phyloP scores from a whole-genome alignment of 495 filamentous ascomycete species.

The Penicillium simplicissimum region DNA sequence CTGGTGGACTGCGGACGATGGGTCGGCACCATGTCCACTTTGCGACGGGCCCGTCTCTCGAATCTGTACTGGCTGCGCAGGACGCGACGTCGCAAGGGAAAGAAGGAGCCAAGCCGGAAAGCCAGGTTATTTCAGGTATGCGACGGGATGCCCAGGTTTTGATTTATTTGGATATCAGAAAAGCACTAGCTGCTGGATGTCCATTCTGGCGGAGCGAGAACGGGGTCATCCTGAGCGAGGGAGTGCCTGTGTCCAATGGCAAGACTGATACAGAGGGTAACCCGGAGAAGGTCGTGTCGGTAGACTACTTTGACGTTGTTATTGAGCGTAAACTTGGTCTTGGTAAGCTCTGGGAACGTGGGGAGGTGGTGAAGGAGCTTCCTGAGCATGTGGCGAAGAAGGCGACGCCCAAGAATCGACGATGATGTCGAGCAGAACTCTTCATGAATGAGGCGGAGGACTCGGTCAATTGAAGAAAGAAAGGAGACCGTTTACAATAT shows the following conservation, averaged over 20 bases:
- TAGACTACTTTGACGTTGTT: constrained; percentile 53
- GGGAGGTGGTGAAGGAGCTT: constrained; percentile 56
- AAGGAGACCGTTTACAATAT: too few relatives aligned
- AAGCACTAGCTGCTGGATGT: constrained; percentile 61
- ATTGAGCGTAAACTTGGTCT: constrained; percentile 57
- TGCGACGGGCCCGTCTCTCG: constrained; percentile 62
- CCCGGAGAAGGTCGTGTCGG: constrained; percentile 34
- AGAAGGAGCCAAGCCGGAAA: constrained; percentile 13
- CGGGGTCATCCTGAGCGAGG: constrained; percentile 64
- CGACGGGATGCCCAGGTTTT: constrained; percentile 73
- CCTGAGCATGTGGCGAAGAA: constrained; percentile 34
- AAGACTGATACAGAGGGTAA: constrained; percentile 16
- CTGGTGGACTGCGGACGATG: constrained; percentile 80
- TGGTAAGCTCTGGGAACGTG: constrained; percentile 66
- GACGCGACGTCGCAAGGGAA: constrained; percentile 15
- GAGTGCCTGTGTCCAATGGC: constrained; percentile 26
- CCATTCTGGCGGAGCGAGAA: constrained; percentile 90
- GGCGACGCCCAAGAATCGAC: constrained; percentile 38
- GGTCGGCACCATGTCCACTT: constrained; percentile 84
- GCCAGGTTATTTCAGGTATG: constrained; percentile 80
- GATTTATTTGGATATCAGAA: constrained; percentile 74
- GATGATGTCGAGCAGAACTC: constrained; percentile 5
- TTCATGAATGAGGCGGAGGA: background rate
- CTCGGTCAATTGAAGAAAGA: too few relatives aligned
- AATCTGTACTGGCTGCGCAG: constrained; percentile 28